Conservation (phyloP, 495 filamentous ascomycete species). For the Aspergillus kassunensis region DNA sequence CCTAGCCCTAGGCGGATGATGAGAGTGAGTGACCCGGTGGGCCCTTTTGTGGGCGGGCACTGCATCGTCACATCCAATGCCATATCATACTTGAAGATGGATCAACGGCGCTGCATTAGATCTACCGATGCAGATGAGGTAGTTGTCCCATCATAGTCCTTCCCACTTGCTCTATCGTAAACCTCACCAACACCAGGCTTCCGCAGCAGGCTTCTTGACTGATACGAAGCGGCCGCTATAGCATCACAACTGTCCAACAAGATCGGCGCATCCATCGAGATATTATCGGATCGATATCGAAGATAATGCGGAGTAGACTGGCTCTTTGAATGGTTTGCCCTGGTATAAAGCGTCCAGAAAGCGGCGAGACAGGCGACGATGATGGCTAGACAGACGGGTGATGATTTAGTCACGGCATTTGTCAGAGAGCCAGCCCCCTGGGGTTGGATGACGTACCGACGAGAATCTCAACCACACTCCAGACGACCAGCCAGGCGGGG, state of each 20-base stretch:
- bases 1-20: too few relatives aligned
- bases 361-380: constrained; percentile 3
- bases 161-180: too few relatives aligned
- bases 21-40: too few relatives aligned
- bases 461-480: constrained; percentile 1
- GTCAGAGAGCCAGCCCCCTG: not conserved
- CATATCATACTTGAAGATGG: too few relatives aligned
- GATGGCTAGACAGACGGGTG: not conserved
- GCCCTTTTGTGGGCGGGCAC: too few relatives aligned
- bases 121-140: too few relatives aligned
- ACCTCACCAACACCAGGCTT: too few relatives aligned
- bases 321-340: not conserved
- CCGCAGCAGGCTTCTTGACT: too few relatives aligned
- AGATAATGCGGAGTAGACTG: not conserved
- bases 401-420: not conserved
- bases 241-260: not conserved
- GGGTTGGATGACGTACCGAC: not conserved
- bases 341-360: constrained; percentile 4
- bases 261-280: not conserved
- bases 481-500: not conserved
- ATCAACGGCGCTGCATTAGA: too few relatives aligned
- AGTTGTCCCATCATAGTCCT: too few relatives aligned
- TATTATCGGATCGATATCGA: not conserved
- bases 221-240: too few relatives aligned
- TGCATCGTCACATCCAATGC: too few relatives aligned